Conservation (phyloP, 1,284 basidiomycete species). For the Cutaneotrichosporon daszewskae region DNA sequence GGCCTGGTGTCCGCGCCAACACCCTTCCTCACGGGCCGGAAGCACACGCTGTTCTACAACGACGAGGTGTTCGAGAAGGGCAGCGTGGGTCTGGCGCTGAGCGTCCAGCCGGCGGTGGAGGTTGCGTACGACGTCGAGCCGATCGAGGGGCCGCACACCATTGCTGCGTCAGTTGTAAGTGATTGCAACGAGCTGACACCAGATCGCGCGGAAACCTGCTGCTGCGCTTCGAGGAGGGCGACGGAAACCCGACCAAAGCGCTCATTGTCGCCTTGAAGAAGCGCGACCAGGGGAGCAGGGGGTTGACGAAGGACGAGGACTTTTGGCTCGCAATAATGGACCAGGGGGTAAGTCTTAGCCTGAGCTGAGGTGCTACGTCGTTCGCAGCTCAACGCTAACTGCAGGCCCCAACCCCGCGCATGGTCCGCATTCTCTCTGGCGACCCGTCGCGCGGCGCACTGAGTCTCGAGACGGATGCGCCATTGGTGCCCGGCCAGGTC, state of each 20-base stretch:
- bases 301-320: conserved; percentile 59
- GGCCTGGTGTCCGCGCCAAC: conserved; percentile 72
- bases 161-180: conserved; percentile 54
- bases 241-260: conserved; percentile 63
- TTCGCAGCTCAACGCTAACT: not conserved
- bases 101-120: conserved; percentile 30
- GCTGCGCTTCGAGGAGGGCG: conserved; percentile 51
- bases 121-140: conserved; percentile 56
- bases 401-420: conserved; percentile 1
- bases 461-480: conserved; percentile 60
- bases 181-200: conserved; percentile 1
- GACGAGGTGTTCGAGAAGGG: conserved; percentile 59
- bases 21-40: conserved; percentile 75
- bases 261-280: conserved; percentile 59
- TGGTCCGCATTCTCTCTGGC: conserved; percentile 60
- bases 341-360: conserved; percentile 16
- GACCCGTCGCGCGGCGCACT: conserved; percentile 72
- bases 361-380: not conserved
- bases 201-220: conserved; percentile 67
- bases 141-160: conserved; percentile 54
- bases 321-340: conserved; percentile 56
- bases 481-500: conserved; percentile 55
- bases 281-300: conserved; percentile 19
- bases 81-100: conserved; percentile 65
- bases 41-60: conserved; percentile 67